Base-by-base conservation (phyloP, 1,139 yeast genomes). In the Suhomyces bolitotheri region DNA sequence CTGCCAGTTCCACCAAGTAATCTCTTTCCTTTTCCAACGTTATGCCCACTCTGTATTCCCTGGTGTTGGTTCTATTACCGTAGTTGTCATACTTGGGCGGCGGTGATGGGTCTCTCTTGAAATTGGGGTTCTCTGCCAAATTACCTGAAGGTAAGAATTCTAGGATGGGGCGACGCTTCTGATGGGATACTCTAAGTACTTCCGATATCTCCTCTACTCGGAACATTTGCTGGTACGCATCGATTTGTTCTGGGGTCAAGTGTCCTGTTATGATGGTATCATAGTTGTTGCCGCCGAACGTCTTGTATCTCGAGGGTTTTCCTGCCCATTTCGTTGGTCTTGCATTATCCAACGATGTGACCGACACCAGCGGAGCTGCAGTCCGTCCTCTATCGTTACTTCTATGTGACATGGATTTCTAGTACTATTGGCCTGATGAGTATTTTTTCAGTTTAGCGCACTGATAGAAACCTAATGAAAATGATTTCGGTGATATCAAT, bases 31-130 rank as follows among this genome's bases (percentile, higher is more conserved):
- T 80, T 49, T 88, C 95, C 29, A 85, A 63, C 34, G 70, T 69
- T 32, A 76, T 76, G 34, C 69, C 68, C 36, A 79, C 76, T 31
- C 96, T 66, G 24, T 70, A 73, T 33, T 86, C 96, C 37, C 95
- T 66, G 0, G 97, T 89, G 56, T 94, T 92, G 11, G 78, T 78
- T 53, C 97, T 80, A 53, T 80, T 81, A 34, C 99, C 99, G 19
- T 68, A 62, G 25, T 71, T 60, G 61, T 94, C 97, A 58, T 92
- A 94, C 43, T 77, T 78, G 1, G 98, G 98, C 5, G 97, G 92
- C 0, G 98, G 97, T 4, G 96, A 86, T 0, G 92, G 90, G 1
- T 94, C 88, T 45, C 89, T 58, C 47, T 56, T 46, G 41, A 60
- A 61, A 26, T 57, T 53, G 4, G 71, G 60, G 32, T 53, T 50